phyloP scores from a whole-genome alignment of 2,329 filamentous ascomycete species.

The Alternaria rosae region DNA sequence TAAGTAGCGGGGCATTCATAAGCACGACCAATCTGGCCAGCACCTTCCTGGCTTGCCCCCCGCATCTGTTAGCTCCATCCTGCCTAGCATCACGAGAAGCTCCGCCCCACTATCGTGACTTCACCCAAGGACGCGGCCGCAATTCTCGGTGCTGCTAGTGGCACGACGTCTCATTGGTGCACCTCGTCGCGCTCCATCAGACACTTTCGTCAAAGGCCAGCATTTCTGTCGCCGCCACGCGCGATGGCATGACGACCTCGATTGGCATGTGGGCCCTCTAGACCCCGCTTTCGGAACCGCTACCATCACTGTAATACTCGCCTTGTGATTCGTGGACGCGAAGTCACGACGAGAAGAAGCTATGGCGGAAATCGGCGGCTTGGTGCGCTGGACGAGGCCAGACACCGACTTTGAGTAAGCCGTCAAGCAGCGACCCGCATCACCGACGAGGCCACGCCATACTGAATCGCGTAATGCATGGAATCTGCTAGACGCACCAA shows the following conservation, averaged over 20 bases:
- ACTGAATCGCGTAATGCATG: conserved; percentile 2
- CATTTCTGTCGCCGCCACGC: neutral
- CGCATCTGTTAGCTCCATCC: conserved; percentile 32
- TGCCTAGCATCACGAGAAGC: conserved; percentile 16
- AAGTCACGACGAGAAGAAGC: conserved; percentile 15
- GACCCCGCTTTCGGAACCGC: conserved; percentile 29
- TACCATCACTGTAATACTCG: conserved; percentile 1
- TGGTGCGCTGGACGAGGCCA: conserved; percentile 8
- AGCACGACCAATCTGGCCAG: conserved; percentile 34
- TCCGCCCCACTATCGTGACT: conserved; percentile 19
- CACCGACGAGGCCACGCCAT: conserved; percentile 1
- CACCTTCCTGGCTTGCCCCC: conserved; percentile 33
- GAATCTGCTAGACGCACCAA: conserved; percentile 2
- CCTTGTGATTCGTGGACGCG: conserved; percentile 22
- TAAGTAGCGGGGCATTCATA: conserved; percentile 41
- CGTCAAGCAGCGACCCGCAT: neutral
- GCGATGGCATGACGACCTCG: neutral
- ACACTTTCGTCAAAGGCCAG: neutral
- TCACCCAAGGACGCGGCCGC: conserved; percentile 1
- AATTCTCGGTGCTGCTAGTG: neutral
- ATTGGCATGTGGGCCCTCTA: conserved; percentile 16
- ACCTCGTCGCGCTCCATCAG: neutral
- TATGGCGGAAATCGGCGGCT: conserved; percentile 13
- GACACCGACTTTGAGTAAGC: conserved; percentile 16
- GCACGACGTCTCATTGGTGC: neutral